Evolutionary conservation across 1,284 basidiomycete species (phyloP).

Genomic region (Paramarasmius palmivorus): DNA sequence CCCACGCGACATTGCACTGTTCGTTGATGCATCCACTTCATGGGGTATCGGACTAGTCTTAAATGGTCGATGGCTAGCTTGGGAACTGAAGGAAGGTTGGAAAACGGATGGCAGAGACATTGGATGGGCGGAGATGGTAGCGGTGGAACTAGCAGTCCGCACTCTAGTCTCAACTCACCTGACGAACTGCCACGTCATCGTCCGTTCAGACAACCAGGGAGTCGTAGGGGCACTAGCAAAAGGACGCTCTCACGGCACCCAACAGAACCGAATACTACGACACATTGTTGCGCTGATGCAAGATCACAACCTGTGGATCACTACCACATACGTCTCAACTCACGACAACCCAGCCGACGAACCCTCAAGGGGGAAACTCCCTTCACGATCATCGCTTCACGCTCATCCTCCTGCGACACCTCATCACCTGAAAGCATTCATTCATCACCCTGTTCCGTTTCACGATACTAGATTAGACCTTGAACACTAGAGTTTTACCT

Average conservation of each 20-base stretch:
- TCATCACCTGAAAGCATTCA: not conserved
- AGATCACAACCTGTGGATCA: conserved; percentile 22
- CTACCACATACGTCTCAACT: conserved; percentile 25
- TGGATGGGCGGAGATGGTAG: conserved; percentile 36
- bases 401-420: conserved; percentile 7
- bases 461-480: too few relatives aligned
- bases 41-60: conserved; percentile 27
- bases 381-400: not conserved
- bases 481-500: too few relatives aligned
- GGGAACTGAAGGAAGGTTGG: conserved; percentile 25
- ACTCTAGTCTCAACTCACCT: conserved; percentile 3
- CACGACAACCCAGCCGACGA: conserved; percentile 28
- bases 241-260: conserved; percentile 18
- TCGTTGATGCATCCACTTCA: conserved; percentile 26
- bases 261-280: conserved; percentile 24
- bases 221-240: conserved; percentile 21
- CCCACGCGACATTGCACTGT: conserved; percentile 15
- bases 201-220: conserved; percentile 27
- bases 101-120: conserved; percentile 26
- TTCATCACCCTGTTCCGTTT: not conserved
- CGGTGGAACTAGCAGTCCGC: conserved; percentile 25
- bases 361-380: conserved; percentile 25
- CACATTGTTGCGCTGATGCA: conserved; percentile 24
- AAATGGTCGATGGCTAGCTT: conserved; percentile 22
- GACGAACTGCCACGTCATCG: conserved; percentile 11